A percentile compares a stretch with the other conserved stretches of the same genome.
Conservation (phyloP, 768 basidiomycete species). For the Symmetrospora coprosmae region DNA sequence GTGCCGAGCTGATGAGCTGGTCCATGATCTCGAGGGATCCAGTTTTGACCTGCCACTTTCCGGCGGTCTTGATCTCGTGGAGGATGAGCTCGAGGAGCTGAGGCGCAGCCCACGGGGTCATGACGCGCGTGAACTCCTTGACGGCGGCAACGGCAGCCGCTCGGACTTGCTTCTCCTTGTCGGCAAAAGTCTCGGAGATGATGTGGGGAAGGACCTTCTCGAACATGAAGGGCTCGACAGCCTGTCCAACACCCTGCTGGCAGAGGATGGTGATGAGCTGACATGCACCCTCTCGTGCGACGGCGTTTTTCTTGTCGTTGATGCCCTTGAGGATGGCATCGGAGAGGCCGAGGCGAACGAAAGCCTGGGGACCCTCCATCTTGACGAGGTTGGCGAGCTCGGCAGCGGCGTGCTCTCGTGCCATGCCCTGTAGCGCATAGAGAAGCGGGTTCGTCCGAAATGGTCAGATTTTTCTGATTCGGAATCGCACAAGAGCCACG, state of each 20-base stretch:
- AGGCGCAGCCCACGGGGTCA: constrained; percentile 68
- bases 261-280: constrained; percentile 61
- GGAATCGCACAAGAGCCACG: too few species aligned
- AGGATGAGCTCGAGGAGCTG: constrained; percentile 51
- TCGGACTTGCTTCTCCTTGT: constrained; percentile 86
- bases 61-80: constrained; percentile 48
- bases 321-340: constrained; percentile 33
- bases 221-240: constrained; percentile 61
- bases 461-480: too few species aligned
- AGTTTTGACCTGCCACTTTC: constrained; percentile 86
- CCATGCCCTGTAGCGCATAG: too few species aligned
- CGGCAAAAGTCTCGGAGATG: constrained; percentile 75
- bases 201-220: constrained; percentile 52
- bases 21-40: constrained; percentile 71
- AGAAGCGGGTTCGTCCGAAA: too few species aligned
- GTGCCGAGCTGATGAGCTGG: constrained; percentile 32
- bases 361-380: constrained; percentile 26
- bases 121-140: constrained; percentile 66
- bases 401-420: constrained; percentile 27
- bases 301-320: constrained; percentile 78
- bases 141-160: constrained; percentile 61
- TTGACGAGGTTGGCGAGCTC: constrained; percentile 28
- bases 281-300: constrained; percentile 71
- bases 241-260: constrained; percentile 45
- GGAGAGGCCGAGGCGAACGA: constrained; percentile 29